Conservation (phyloP, 805 yeast genomes). For the Clavispora asparagi region DNA sequence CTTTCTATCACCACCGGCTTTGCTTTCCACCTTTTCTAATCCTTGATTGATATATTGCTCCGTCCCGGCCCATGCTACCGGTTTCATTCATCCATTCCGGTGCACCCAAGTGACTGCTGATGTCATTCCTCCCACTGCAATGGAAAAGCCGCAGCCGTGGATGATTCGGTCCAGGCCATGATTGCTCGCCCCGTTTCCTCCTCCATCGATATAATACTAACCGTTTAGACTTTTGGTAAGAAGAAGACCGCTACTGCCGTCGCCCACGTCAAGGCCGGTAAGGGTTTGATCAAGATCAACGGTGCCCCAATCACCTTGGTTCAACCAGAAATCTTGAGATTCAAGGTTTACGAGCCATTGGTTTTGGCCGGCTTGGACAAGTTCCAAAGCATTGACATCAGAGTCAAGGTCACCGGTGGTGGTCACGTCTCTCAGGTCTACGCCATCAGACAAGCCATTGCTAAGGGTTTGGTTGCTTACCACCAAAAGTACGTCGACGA, state of each 20-base stretch:
- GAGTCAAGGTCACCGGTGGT: slow-evolving; percentile 99
- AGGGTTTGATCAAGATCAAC: slow-evolving; percentile 98
- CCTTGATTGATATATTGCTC: neutral
- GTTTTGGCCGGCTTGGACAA: slow-evolving; percentile 98
- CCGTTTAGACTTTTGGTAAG: slow-evolving; percentile 91
- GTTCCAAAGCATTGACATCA: slow-evolving; percentile 96
- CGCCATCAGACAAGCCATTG: slow-evolving; percentile 99
- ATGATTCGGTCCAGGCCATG: too few species aligned
- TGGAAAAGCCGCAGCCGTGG: too few species aligned
- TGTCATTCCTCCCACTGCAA: too few species aligned
- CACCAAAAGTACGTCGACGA: slow-evolving; percentile 99
- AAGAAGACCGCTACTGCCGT: slow-evolving; percentile 99
- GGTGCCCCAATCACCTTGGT: slow-evolving; percentile 99
- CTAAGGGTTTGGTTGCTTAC: slow-evolving; percentile 99
- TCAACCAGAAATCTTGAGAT: slow-evolving; percentile 98
- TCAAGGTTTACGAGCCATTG: slow-evolving; percentile 99
- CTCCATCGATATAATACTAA: neutral
- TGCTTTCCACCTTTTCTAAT: neutral
- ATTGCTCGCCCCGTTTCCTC: too few species aligned
- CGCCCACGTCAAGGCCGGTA: slow-evolving; percentile 99
- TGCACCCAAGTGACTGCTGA: too few species aligned
- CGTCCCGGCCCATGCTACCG: neutral
- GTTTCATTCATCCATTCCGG: too few species aligned
- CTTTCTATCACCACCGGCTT: neutral
- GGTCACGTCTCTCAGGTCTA: slow-evolving; percentile 99